These are phyloP conservation scores for Globisporangium emineosum DNA, from an alignment of 352 stramenopile genomes.

Conservation along the genomic window DNA sequence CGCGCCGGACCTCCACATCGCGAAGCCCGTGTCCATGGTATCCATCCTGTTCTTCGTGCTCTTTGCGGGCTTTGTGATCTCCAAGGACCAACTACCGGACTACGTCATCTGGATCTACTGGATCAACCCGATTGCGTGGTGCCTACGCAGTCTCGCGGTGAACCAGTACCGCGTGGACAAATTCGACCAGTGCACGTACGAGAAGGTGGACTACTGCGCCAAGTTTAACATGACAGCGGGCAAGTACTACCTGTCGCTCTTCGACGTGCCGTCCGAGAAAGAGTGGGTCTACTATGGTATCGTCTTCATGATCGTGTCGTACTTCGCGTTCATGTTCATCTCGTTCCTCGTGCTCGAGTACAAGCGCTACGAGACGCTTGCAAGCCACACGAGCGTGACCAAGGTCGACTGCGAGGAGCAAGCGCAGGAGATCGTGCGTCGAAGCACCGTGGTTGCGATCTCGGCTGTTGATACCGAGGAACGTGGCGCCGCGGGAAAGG, in stretches of 20 bases:
- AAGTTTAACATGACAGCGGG: constrained; percentile 16
- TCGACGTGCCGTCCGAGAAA: constrained; percentile 23
- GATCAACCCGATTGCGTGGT: constrained; percentile 36
- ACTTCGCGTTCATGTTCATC: constrained; percentile 24
- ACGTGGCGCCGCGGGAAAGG: too few species aligned
- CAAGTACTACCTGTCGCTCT: constrained; percentile 20
- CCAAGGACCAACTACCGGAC: constrained; percentile 28
- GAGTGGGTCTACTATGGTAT: constrained; percentile 22
- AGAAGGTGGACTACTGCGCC: constrained; percentile 22
- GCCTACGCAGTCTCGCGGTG: constrained; percentile 20
- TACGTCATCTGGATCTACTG: too few species aligned
- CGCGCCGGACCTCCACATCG: constrained; percentile 22
- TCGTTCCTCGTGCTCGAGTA: constrained; percentile 27
- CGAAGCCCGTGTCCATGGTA: constrained; percentile 28
- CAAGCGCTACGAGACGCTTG: constrained; percentile 19
- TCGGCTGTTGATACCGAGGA: background rate
- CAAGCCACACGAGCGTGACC: constrained; percentile 10
- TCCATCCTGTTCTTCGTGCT: constrained; percentile 26
- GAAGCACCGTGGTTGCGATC: constrained; percentile 5
- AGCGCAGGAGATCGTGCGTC: constrained; percentile 8
- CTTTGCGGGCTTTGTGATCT: constrained; percentile 33
- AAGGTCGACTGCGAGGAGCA: constrained; percentile 9
- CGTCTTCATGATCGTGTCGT: constrained; percentile 22
- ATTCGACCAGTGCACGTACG: constrained; percentile 18
- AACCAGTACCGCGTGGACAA: constrained; percentile 16